Evolutionary conservation across 1,139 yeast species (phyloP).

Genomic region (Debaryomycetaceae sp.): DNA sequence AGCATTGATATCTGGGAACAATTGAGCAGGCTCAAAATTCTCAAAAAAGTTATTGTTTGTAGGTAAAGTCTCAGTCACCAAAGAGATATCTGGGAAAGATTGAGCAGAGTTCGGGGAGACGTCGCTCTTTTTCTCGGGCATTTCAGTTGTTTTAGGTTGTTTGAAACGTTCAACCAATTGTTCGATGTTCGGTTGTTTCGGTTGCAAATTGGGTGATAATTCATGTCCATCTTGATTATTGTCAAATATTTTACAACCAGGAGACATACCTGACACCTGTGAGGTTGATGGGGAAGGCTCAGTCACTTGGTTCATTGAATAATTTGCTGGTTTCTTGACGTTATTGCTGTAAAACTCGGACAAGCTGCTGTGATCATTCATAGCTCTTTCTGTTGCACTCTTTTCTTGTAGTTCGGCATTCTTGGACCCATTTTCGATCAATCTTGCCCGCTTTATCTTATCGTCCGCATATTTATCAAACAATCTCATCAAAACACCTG

Average conservation of each 20-base stretch:
- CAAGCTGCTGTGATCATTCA: slow-evolving; percentile 18
- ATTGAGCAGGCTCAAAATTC: slow-evolving; percentile 48
- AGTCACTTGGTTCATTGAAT: background rate
- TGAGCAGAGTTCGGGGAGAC: slow-evolving; percentile 39
- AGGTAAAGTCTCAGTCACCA: slow-evolving; percentile 45
- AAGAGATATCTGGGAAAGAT: slow-evolving; percentile 45
- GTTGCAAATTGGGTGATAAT: background rate
- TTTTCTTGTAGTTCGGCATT: slow-evolving; percentile 39
- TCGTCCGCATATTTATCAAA: slow-evolving; percentile 48
- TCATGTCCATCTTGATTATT: slow-evolving; percentile 5
- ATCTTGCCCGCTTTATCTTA: slow-evolving; percentile 40
- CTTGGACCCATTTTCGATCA: slow-evolving; percentile 39
- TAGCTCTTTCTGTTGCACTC: slow-evolving; percentile 24
- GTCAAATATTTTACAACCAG: slow-evolving; percentile 20
- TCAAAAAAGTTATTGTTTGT: slow-evolving; percentile 41
- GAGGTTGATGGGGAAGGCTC: slow-evolving; percentile 3
- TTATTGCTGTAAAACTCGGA: slow-evolving; percentile 1
- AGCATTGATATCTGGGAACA: slow-evolving; percentile 37
- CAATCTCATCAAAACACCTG: slow-evolving; percentile 37
- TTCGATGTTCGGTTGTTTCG: slow-evolving; percentile 21
- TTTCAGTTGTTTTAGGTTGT: slow-evolving; percentile 9
- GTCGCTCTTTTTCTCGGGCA: slow-evolving; percentile 14
- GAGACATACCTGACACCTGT: slow-evolving; percentile 29
- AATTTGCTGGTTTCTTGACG: background rate
- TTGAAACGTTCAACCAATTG: slow-evolving; percentile 31